phyloP scores from a whole-genome alignment of 2,329 filamentous ascomycete genomes.

The Hypoxylon sp. region DNA sequence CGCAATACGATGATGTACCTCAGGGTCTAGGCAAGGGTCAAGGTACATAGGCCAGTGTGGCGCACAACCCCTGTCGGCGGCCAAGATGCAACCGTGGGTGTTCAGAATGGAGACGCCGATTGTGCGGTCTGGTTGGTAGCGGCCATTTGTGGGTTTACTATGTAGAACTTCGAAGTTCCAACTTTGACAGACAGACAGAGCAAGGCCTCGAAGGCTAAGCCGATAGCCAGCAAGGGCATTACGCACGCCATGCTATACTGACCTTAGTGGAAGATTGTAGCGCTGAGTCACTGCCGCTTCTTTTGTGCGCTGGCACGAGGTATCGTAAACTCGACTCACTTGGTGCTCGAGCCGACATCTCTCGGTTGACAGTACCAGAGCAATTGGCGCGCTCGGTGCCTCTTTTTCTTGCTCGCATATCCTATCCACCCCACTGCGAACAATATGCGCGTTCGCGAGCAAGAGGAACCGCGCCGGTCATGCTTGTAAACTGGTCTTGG shows the following conservation, averaged over 20 bases:
- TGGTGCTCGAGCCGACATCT: conserved; percentile 1
- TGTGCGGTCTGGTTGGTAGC: conserved; percentile 50
- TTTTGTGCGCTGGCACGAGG: conserved; percentile 8
- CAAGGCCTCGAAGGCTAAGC: conserved; percentile 28
- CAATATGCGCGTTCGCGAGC: conserved; percentile 45
- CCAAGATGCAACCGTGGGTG: conserved; percentile 48
- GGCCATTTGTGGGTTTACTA: conserved; percentile 45
- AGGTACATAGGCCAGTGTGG: conserved; percentile 49
- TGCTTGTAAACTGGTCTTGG: conserved; percentile 56
- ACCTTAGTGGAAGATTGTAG: conserved; percentile 27
- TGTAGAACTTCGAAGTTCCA: conserved; percentile 29
- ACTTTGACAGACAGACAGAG: conserved; percentile 45
- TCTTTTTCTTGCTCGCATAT: conserved; percentile 25
- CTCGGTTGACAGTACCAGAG: background rate
- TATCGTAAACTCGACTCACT: conserved; percentile 11
- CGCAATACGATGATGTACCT: conserved; percentile 44
- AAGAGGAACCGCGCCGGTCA: conserved; percentile 58
- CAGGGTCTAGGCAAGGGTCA: conserved; percentile 41
- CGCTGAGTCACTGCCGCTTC: conserved; percentile 40
- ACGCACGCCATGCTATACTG: conserved; percentile 15
- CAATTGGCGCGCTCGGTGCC: conserved; percentile 3
- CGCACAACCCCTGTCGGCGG: conserved; percentile 51
- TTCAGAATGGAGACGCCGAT: conserved; percentile 51
- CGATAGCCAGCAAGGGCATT: conserved; percentile 28
- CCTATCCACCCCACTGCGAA: conserved; percentile 32